Evolutionary conservation across 208 protist species (phyloP).

Genomic region (Leishmania aethiopica): DNA sequence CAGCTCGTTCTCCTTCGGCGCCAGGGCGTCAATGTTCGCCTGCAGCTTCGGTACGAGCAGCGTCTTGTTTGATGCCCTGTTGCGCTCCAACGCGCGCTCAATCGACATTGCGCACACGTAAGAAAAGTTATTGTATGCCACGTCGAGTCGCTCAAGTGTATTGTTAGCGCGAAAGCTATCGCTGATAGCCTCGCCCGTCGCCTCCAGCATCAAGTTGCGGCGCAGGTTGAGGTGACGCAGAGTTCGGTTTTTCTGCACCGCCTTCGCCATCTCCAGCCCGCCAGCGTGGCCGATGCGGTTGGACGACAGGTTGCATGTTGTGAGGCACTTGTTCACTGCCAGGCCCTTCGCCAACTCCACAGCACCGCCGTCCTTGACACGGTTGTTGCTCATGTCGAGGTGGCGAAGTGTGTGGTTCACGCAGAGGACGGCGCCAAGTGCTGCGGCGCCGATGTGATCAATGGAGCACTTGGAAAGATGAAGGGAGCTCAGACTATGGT

Average conservation of each 20-base stretch:
- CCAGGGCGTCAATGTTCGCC: constrained; percentile 73
- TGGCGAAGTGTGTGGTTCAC: constrained; percentile 54
- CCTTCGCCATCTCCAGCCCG: constrained; percentile 62
- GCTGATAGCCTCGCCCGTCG: constrained; percentile 70
- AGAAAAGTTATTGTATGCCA: constrained; percentile 92
- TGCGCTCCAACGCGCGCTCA: constrained; percentile 59
- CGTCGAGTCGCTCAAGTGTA: constrained; percentile 81
- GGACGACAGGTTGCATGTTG: constrained; percentile 64
- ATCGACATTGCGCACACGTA: constrained; percentile 88
- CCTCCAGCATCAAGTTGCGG: constrained; percentile 77
- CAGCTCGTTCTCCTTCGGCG: constrained; percentile 86
- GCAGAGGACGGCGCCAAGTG: constrained; percentile 57
- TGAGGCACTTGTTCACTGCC: constrained; percentile 61
- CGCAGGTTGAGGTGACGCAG: constrained; percentile 82
- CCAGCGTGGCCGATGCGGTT: constrained; percentile 87
- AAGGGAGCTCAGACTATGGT: constrained; percentile 58
- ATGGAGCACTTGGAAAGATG: constrained; percentile 64
- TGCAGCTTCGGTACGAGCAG: constrained; percentile 79
- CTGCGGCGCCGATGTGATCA: constrained; percentile 48
- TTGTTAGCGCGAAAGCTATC: constrained; percentile 68
- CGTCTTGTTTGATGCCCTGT: constrained; percentile 67
- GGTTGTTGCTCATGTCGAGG: constrained; percentile 87
- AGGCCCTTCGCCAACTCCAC: constrained; percentile 77
- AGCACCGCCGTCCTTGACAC: constrained; percentile 79
- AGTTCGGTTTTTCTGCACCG: constrained; percentile 63